Evolutionary conservation across 31 red algal genomes (phyloP).

Genomic region (Bonnemaisonia californica): DNA sequence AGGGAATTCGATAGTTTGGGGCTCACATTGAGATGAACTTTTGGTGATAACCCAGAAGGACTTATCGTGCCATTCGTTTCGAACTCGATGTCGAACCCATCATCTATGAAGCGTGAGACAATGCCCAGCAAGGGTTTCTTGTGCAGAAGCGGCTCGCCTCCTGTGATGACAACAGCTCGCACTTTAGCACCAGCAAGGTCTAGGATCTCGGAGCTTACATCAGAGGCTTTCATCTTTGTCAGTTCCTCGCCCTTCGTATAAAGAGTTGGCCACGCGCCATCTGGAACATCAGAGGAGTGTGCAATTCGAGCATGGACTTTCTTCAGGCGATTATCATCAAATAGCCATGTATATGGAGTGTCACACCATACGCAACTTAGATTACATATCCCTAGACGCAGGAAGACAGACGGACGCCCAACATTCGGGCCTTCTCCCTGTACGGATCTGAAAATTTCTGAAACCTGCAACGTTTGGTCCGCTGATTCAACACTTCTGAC

Average conservation of each 20-base stretch:
- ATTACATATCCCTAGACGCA: slow-evolving; percentile 92
- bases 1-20: slow-evolving; percentile 89
- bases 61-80: slow-evolving; percentile 97
- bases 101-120: slow-evolving; percentile 32
- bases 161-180: slow-evolving; percentile 81
- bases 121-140: slow-evolving; percentile 56
- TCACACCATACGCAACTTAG: slow-evolving; percentile 95
- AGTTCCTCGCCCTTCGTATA: slow-evolving; percentile 59
- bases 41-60: slow-evolving; percentile 54
- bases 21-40: slow-evolving; percentile 94
- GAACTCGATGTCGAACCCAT: slow-evolving; percentile 81
- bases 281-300: neutral
- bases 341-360: slow-evolving; percentile 93
- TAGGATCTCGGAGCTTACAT: slow-evolving; percentile 35
- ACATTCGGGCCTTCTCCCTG: slow-evolving; percentile 93
- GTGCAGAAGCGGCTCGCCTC: slow-evolving; percentile 93
- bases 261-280: slow-evolving; percentile 1
- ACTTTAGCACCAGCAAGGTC: slow-evolving; percentile 41
- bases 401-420: slow-evolving; percentile 88
- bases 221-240: slow-evolving; percentile 21
- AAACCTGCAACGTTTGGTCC: slow-evolving; percentile 62
- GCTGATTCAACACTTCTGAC: too few species aligned
- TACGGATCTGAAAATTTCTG: slow-evolving; percentile 89
- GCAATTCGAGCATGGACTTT: slow-evolving; percentile 27
- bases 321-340: slow-evolving; percentile 14